Evolutionary conservation across 805 yeast genomes (phyloP).

Genomic region (Yarrowia sp.): DNA sequence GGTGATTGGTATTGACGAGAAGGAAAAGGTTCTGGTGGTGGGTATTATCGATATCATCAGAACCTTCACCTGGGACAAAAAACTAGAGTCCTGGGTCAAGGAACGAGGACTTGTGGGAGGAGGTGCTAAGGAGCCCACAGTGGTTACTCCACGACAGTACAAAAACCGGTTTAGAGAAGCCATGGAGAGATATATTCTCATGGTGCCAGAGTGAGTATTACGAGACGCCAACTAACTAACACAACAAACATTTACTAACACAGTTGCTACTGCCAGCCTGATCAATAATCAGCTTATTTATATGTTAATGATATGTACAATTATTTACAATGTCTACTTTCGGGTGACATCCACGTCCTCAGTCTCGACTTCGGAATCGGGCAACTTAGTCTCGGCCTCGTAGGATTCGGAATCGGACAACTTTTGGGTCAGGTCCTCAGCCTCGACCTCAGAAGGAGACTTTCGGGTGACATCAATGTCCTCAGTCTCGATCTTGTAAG

Average conservation of each 20-base stretch:
- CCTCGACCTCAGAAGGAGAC: not conserved
- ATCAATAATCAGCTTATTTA: conserved; percentile 6
- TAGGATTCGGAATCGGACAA: no score
- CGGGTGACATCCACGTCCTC: no score
- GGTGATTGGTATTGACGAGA: conserved; percentile 83
- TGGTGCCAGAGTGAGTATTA: conserved; percentile 71
- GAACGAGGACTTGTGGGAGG: conserved; percentile 87
- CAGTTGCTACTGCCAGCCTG: conserved; percentile 26
- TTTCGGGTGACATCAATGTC: conserved; percentile 13
- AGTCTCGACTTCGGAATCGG: no score
- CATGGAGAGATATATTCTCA: conserved; percentile 90
- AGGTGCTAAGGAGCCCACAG: conserved; percentile 90
- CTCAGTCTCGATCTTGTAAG: not conserved
- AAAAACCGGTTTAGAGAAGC: conserved; percentile 94
- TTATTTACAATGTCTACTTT: not conserved
- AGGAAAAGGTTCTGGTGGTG: conserved; percentile 64
- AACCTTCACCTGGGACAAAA: conserved; percentile 98
- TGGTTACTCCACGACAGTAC: conserved; percentile 94
- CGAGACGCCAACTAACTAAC: not conserved
- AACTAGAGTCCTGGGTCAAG: conserved; percentile 97
- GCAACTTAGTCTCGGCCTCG: no score
- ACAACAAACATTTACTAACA: not conserved
- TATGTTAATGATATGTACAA: conserved; percentile 19
- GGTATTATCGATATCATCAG: conserved; percentile 94
- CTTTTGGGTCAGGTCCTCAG: no score